phyloP scores from a whole-genome alignment of 139 green algal species.

The Haematococcus sp. region DNA sequence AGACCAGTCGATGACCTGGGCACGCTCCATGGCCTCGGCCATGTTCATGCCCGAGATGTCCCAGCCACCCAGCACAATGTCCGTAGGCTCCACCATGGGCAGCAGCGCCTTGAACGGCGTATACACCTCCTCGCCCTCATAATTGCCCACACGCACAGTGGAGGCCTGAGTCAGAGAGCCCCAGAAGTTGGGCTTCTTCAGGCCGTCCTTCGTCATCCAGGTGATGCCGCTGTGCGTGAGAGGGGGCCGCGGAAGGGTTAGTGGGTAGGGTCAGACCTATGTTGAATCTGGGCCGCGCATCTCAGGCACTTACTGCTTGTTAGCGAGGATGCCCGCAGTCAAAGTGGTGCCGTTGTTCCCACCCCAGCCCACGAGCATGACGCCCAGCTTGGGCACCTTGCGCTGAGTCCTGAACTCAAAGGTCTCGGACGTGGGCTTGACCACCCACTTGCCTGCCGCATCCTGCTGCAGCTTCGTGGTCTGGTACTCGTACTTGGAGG shows the following conservation, averaged over 20 bases:
- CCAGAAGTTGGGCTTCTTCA: conserved; percentile 97
- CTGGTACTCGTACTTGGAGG: conserved; percentile 83
- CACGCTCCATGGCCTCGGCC: conserved; percentile 92
- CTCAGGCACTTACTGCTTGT: conserved; percentile 80
- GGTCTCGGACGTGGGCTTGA: conserved; percentile 65
- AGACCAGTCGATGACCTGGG: conserved; percentile 91
- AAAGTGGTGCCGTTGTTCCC: conserved; percentile 99
- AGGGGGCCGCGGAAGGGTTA: too few species aligned
- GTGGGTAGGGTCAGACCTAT: too few species aligned
- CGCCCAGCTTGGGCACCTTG: conserved; percentile 91
- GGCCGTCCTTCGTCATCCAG: conserved; percentile 98
- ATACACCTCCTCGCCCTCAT: conserved; percentile 92
- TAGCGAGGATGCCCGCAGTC: conserved; percentile 92
- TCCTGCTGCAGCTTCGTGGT: conserved; percentile 67
- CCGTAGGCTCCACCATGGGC: conserved; percentile 93
- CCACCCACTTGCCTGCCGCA: conserved; percentile 66
- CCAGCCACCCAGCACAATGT: conserved; percentile 97
- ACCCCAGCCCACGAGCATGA: conserved; percentile 98
- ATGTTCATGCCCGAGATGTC: conserved; percentile 95
- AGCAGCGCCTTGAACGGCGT: conserved; percentile 88
- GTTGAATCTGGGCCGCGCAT: not conserved
- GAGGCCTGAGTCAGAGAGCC: conserved; percentile 93
- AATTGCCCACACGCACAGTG: conserved; percentile 92
- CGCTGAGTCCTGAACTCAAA: conserved; percentile 87
- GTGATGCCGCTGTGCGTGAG: conserved; percentile 81